Conservation (phyloP, 2,329 filamentous ascomycete genomes). For the Verticillium dahliae region DNA sequence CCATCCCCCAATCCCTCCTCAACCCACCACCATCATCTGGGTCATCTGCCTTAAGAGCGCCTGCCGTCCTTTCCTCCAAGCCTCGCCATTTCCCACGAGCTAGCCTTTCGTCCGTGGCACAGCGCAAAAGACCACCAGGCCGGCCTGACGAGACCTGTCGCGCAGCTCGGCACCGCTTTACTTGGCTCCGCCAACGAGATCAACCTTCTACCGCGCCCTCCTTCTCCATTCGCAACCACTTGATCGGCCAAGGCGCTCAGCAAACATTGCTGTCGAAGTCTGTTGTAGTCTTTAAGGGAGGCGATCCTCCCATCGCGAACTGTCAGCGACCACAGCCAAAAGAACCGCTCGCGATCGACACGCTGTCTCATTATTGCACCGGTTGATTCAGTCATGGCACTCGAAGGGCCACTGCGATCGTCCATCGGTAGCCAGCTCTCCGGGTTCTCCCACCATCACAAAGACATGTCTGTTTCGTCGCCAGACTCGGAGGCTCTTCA, state of each 20-base stretch:
- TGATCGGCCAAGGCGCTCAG: neutral
- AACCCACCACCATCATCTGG: conserved; percentile 1
- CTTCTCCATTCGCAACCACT: neutral
- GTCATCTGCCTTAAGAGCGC: conserved; percentile 3
- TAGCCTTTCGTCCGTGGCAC: neutral
- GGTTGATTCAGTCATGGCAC: conserved; percentile 38
- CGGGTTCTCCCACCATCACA: conserved; percentile 43
- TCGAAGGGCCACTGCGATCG: conserved; percentile 56
- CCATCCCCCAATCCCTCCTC: neutral
- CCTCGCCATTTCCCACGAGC: conserved; percentile 2
- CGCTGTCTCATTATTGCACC: neutral
- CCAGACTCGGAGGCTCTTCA: conserved; percentile 43
- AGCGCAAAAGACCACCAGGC: conserved; percentile 2
- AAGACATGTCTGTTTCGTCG: conserved; percentile 47
- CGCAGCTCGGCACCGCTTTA: neutral
- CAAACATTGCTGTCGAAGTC: neutral
- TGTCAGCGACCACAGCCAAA: neutral
- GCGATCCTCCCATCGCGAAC: neutral
- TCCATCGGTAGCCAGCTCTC: conserved; percentile 53
- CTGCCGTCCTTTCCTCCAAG: conserved; percentile 1
- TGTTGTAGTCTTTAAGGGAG: neutral
- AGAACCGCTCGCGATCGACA: neutral
- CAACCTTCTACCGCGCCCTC: neutral
- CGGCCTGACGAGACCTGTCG: conserved; percentile 1
- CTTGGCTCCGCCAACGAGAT: neutral